Evolutionary conservation across 2,329 filamentous ascomycete species (phyloP).

Genomic region (Ophiostoma populinum): DNA sequence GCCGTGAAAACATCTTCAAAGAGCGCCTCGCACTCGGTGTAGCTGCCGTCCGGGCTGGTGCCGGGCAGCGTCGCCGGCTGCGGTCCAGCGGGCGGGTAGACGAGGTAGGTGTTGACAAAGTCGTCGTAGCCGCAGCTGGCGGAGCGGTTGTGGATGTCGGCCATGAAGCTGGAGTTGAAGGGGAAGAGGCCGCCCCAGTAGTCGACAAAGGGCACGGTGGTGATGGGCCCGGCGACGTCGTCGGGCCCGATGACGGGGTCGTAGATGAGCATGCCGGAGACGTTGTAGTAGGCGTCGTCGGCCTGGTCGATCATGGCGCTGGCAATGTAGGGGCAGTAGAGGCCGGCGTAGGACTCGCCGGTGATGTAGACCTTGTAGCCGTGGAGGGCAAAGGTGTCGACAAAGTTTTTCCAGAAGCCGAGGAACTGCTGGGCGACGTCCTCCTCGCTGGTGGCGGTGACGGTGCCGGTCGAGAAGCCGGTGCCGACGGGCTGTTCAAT

Average conservation of each 20-base stretch:
- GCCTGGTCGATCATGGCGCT: conserved; percentile 53
- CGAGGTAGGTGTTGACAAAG: conserved; percentile 42
- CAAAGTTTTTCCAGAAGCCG: conserved; percentile 65
- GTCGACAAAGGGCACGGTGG: conserved; percentile 41
- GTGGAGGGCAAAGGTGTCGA: conserved; percentile 51
- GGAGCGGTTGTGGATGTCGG: conserved; percentile 31
- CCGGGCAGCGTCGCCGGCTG: conserved; percentile 34
- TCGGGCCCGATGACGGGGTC: conserved; percentile 46
- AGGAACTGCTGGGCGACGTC: conserved; percentile 57
- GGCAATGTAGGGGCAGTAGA: conserved; percentile 54
- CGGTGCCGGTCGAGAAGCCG: conserved; percentile 49
- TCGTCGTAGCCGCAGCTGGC: conserved; percentile 44
- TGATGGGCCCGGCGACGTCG: conserved; percentile 25
- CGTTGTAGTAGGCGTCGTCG: conserved; percentile 48
- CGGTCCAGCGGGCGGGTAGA: conserved; percentile 48
- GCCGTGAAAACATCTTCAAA: conserved; percentile 38
- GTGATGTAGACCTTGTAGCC: conserved; percentile 55
- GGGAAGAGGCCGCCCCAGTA: conserved; percentile 42
- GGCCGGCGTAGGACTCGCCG: conserved; percentile 54
- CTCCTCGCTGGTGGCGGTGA: conserved; percentile 46
- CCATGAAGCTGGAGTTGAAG: conserved; percentile 42
- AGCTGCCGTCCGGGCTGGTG: conserved; percentile 18
- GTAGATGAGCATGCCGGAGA: conserved; percentile 54
- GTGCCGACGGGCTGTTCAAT: conserved; percentile 52
- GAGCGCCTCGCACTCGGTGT: conserved; percentile 35